Percentiles rank a stretch among this genome's conserved stretches.
Conservation (phyloP, 1,284 basidiomycete species). For the Apiotrichum veenhuisii region DNA sequence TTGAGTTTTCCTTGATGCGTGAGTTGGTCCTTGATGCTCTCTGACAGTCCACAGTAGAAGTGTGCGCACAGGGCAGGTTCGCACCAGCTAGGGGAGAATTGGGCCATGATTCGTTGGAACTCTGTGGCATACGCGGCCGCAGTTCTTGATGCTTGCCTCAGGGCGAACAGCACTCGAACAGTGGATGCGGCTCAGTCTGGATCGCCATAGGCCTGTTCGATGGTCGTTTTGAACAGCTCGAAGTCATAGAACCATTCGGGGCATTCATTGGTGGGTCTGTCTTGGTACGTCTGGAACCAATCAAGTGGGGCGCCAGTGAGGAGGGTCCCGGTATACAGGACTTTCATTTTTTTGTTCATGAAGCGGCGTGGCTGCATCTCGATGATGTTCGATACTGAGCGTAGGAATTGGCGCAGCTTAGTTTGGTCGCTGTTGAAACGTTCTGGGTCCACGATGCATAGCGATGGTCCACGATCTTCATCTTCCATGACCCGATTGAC, state of each 20-base stretch:
- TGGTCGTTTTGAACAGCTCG: conserved; percentile 6
- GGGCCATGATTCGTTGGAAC: conserved; percentile 11
- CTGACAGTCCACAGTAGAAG: conserved; percentile 22
- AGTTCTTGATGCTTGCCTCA: conserved; percentile 16
- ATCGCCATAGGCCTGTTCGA: conserved; percentile 13
- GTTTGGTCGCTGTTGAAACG: no score
- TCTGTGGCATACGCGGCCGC: conserved; percentile 15
- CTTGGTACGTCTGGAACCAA: conserved; percentile 16
- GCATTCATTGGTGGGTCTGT: not conserved
- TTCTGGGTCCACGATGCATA: no score
- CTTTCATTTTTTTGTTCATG: conserved; percentile 17
- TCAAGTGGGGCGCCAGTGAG: conserved; percentile 18
- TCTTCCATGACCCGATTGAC: no score
- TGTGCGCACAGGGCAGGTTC: conserved; percentile 13
- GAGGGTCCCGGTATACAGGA: conserved; percentile 19
- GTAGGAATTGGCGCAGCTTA: no score
- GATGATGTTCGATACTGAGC: no score
- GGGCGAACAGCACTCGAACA: conserved; percentile 9
- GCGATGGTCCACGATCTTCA: no score
- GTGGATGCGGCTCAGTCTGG: conserved; percentile 16
- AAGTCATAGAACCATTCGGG: conserved; percentile 6
- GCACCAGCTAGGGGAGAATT: conserved; percentile 17
- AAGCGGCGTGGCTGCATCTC: conserved; percentile 14
- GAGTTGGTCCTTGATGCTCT: conserved; percentile 19
- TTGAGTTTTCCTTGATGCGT: not conserved